phyloP scores from a whole-genome alignment of 768 basidiomycete genomes.

The Suillus fuscotomentosus region DNA sequence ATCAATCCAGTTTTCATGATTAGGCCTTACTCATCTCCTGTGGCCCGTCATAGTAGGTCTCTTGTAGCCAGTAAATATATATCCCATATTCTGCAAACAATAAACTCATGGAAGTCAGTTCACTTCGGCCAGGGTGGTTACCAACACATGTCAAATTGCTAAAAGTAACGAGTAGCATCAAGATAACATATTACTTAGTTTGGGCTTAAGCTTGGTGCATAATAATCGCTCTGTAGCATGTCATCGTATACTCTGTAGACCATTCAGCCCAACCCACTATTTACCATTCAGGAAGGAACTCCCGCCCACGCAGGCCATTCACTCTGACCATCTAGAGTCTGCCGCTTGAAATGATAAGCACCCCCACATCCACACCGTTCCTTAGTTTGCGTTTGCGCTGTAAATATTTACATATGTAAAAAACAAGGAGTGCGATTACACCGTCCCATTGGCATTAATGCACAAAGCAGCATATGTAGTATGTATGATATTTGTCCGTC shows the following conservation, averaged over 20 bases:
- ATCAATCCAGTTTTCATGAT: background rate
- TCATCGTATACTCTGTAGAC: background rate
- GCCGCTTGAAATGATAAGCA: background rate
- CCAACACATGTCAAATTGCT: background rate
- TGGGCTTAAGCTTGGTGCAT: background rate
- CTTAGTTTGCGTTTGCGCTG: background rate
- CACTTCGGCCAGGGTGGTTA: background rate
- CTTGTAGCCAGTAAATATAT: background rate
- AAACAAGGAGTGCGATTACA: constrained; percentile 10
- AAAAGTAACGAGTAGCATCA: background rate
- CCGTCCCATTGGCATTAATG: constrained; percentile 9
- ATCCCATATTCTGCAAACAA: background rate
- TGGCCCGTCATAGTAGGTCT: background rate
- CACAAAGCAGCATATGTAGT: constrained; percentile 9
- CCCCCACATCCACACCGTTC: background rate
- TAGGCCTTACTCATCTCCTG: background rate
- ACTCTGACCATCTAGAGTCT: background rate
- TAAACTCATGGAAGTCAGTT: background rate
- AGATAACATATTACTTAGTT: background rate
- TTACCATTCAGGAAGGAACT: background rate
- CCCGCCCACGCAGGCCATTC: too few species aligned
- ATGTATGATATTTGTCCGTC: constrained; percentile 8
- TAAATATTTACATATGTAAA: constrained; percentile 2
- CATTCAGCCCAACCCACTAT: background rate
- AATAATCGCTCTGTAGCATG: background rate